Evolutionary conservation across 768 basidiomycete species (phyloP).

Genomic region (Daedaleopsis sinensis): DNA sequence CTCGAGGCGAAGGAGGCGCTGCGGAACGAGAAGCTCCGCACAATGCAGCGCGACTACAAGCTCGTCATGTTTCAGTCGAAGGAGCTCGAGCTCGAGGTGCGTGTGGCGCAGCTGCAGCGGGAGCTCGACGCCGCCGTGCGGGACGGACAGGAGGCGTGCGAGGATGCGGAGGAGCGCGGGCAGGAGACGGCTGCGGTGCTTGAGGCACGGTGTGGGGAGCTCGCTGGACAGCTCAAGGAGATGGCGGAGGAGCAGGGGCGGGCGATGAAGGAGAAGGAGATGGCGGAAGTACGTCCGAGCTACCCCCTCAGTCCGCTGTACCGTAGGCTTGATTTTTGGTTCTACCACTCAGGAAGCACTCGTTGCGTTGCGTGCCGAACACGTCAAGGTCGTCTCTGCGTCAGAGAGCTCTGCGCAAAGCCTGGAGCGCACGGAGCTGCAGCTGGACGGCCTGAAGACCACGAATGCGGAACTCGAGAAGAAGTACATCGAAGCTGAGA

Average conservation of each 20-base stretch:
- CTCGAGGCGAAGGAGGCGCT: conserved; percentile 56
- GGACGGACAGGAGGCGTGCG: conserved; percentile 37
- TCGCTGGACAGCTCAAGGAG: conserved; percentile 42
- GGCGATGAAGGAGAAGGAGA: conserved; percentile 47
- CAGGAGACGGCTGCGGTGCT: conserved; percentile 31
- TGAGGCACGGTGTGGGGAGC: conserved; percentile 35
- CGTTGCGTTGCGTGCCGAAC: conserved; percentile 48
- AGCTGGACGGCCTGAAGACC: conserved; percentile 58
- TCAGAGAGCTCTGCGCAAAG: conserved; percentile 50
- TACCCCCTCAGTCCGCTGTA: not conserved
- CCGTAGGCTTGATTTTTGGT: not conserved
- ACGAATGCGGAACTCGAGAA: conserved; percentile 57
- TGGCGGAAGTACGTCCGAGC: conserved; percentile 33
- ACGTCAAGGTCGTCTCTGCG: conserved; percentile 51
- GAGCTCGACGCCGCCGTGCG: conserved; percentile 46
- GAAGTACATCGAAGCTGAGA: conserved; percentile 59
- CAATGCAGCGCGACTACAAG: conserved; percentile 64
- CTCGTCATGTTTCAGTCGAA: conserved; percentile 68
- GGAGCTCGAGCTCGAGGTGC: conserved; percentile 61
- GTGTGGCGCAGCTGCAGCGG: conserved; percentile 55
- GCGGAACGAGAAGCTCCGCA: conserved; percentile 54
- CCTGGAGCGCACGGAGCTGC: conserved; percentile 58
- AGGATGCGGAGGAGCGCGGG: conserved; percentile 33
- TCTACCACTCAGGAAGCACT: conserved; percentile 38
- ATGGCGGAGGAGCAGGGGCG: conserved; percentile 42